Percentiles rank a stretch among this genome's conserved stretches.
Conservation (phyloP, 139 green algal species). For the Picochlorum sp. region DNA sequence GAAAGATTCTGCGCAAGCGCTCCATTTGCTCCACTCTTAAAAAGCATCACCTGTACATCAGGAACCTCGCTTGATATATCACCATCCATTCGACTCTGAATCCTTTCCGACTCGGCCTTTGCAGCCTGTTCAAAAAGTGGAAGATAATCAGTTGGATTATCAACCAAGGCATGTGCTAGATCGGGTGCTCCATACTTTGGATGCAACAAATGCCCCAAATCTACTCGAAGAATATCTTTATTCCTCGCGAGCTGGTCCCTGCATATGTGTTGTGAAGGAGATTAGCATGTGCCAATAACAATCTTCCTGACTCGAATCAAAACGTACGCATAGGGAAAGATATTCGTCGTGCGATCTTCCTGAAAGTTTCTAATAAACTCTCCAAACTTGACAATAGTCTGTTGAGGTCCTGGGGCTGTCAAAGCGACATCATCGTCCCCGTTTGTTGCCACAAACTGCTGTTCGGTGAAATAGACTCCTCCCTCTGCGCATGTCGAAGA, state of each 20-base stretch:
- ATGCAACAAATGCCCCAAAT: constrained; percentile 28
- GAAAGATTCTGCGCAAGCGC: constrained; percentile 8
- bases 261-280: constrained; percentile 1
- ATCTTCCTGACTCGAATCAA: neutral
- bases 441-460: constrained; percentile 30
- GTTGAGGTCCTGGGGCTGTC: constrained; percentile 1
- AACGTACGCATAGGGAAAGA: constrained; percentile 31
- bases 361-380: constrained; percentile 50
- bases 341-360: constrained; percentile 18
- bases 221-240: constrained; percentile 24
- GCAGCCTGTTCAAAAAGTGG: constrained; percentile 31
- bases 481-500: constrained; percentile 25
- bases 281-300: constrained; percentile 4
- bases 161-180: constrained; percentile 19
- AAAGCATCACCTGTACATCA: constrained; percentile 35
- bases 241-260: constrained; percentile 34
- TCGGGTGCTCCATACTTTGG: constrained; percentile 26
- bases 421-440: constrained; percentile 14
- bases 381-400: constrained; percentile 38
- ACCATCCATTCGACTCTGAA: constrained; percentile 15
- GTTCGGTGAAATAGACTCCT: constrained; percentile 40
- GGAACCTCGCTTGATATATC: constrained; percentile 15
- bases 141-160: constrained; percentile 33
- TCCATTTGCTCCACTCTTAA: constrained; percentile 15
- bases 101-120: constrained; percentile 21